Percentiles rank a stretch among this genome's conserved stretches.
phyloP scores from a whole-genome alignment of 176 grass and related monocot genomes.

The Dendrocalamus sinicus region DNA sequence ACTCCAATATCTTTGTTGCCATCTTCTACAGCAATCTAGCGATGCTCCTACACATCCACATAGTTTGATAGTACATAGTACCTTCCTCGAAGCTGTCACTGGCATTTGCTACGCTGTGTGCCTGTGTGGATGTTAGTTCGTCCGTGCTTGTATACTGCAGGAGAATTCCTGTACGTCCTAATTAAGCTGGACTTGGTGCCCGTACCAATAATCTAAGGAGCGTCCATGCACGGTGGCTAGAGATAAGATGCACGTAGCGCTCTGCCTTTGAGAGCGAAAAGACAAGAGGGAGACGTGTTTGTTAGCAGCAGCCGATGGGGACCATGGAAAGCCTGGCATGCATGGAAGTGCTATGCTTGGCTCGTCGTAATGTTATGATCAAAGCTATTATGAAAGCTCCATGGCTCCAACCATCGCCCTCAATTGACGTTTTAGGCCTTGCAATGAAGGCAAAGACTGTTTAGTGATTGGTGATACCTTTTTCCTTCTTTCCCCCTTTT shows the following conservation, averaged over 20 bases:
- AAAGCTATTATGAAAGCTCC: conserved; percentile 32
- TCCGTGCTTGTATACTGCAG: conserved; percentile 1
- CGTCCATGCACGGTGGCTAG: not conserved
- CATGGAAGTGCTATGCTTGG: not conserved
- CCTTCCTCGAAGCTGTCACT: conserved; percentile 29
- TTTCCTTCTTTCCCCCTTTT: not conserved
- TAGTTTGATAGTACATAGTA: not conserved
- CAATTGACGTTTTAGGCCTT: not conserved
- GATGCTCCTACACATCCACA: not conserved
- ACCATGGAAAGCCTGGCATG: conserved; percentile 37
- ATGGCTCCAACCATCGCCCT: conserved; percentile 40
- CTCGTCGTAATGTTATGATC: conserved; percentile 27
- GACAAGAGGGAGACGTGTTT: not conserved
- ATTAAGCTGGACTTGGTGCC: conserved; percentile 41
- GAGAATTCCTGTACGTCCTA: not conserved
- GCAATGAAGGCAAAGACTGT: conserved; percentile 40
- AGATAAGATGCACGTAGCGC: not conserved
- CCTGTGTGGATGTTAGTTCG: not conserved
- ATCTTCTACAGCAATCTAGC: conserved; percentile 39
- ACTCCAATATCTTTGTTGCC: conserved; percentile 12
- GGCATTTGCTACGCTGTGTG: not conserved
- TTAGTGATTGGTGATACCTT: not conserved
- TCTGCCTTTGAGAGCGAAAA: not conserved
- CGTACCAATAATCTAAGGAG: conserved; percentile 28
- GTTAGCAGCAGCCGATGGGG: conserved; percentile 6